Percentiles rank a stretch among this genome's conserved stretches.
Evolutionary conservation across 1,139 yeast genomes (phyloP).

Genomic region (Debaryomyces psychrophilus): DNA sequence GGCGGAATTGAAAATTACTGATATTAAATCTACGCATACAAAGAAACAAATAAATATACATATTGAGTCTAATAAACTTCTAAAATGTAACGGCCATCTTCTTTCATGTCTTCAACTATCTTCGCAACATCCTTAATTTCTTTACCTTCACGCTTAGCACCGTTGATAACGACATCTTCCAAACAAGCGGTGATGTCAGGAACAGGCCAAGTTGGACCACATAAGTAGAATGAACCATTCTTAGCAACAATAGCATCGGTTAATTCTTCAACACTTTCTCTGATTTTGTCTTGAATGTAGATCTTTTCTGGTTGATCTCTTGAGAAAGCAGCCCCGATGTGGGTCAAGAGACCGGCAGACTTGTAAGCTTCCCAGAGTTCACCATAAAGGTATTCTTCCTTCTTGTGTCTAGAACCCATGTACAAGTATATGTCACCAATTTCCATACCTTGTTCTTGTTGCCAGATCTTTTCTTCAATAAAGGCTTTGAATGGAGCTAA

Average conservation of each 20-base stretch:
- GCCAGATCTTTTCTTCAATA: slow-evolving; percentile 94
- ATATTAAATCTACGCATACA: not conserved
- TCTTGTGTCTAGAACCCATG: slow-evolving; percentile 94
- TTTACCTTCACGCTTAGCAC: slow-evolving; percentile 68
- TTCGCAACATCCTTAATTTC: slow-evolving; percentile 69
- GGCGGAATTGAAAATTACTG: not conserved
- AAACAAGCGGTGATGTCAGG: slow-evolving; percentile 93
- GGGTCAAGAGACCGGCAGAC: slow-evolving; percentile 90
- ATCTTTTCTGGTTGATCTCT: slow-evolving; percentile 96
- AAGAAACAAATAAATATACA: slow-evolving; percentile 7
- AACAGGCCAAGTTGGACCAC: slow-evolving; percentile 99
- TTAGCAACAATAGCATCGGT: slow-evolving; percentile 78
- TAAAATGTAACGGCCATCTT: slow-evolving; percentile 85
- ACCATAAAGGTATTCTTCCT: slow-evolving; percentile 94
- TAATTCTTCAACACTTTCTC: slow-evolving; percentile 71
- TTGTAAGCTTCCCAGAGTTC: slow-evolving; percentile 96
- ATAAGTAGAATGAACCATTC: slow-evolving; percentile 88
- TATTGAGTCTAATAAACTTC: slow-evolving; percentile 73
- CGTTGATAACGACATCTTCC: slow-evolving; percentile 75
- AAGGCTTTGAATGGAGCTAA: slow-evolving; percentile 98
- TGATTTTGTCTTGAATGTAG: slow-evolving; percentile 91
- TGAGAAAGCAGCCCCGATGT: slow-evolving; percentile 97
- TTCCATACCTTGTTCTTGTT: slow-evolving; percentile 81
- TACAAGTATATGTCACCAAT: slow-evolving; percentile 89
- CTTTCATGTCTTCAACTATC: slow-evolving; percentile 92